Evolutionary conservation across 1,284 basidiomycete species (phyloP).

Genomic region (Mycena citricolor): DNA sequence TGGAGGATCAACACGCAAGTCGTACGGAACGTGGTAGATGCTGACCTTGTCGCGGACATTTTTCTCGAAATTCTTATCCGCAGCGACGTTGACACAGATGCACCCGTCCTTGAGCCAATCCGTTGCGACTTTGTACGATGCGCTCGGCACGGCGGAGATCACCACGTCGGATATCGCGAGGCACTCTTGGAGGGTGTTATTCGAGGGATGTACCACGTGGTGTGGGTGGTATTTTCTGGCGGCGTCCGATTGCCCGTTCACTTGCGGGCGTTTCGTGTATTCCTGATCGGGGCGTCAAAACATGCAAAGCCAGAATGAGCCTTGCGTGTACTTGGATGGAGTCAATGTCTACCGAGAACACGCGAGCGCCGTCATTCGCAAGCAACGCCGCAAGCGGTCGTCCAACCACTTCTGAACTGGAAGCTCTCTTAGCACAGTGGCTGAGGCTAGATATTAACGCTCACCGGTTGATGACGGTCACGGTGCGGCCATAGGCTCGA

Average conservation of each 20-base stretch:
- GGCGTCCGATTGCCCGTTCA: constrained; percentile 36
- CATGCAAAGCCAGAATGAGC: constrained; percentile 1
- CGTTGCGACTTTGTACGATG: constrained; percentile 89
- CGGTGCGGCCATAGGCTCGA: constrained; percentile 88
- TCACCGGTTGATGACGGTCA: constrained; percentile 93
- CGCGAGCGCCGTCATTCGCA: constrained; percentile 93
- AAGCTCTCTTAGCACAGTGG: constrained; percentile 14
- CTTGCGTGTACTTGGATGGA: constrained; percentile 68
- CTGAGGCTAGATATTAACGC: constrained; percentile 65
- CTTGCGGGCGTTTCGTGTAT: constrained; percentile 84
- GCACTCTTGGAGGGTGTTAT: constrained; percentile 72
- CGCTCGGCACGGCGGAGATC: constrained; percentile 84
- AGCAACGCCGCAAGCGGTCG: constrained; percentile 91
- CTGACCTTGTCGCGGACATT: constrained; percentile 88
- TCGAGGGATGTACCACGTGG: constrained; percentile 76
- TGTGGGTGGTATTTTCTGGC: constrained; percentile 71
- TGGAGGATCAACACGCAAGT: background rate
- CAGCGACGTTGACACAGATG: constrained; percentile 89
- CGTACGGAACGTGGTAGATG: background rate
- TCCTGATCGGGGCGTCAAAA: constrained; percentile 45
- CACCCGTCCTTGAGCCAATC: constrained; percentile 91
- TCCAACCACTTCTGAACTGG: constrained; percentile 93
- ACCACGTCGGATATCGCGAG: constrained; percentile 86
- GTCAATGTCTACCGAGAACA: constrained; percentile 94
- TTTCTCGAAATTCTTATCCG: constrained; percentile 96